Evolutionary conservation across 2,329 filamentous ascomycete genomes (phyloP).

Genomic region (Cladophialophora bantiana): DNA sequence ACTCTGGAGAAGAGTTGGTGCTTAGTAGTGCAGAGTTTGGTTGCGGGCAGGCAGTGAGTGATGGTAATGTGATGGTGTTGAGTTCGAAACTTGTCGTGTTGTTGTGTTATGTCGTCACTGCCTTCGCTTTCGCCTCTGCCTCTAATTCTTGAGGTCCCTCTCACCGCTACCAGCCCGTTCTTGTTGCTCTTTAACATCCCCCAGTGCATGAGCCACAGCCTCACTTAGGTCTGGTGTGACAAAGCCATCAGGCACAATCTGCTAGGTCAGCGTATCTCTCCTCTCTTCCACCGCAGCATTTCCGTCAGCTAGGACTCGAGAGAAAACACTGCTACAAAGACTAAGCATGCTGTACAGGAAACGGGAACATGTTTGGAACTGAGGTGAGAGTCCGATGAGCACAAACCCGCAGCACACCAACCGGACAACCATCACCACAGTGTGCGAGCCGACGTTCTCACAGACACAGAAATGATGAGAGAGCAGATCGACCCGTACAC

Average conservation of each 20-base stretch:
- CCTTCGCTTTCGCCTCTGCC: background rate
- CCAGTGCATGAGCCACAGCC: too few relatives aligned
- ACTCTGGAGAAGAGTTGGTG: conserved; percentile 32
- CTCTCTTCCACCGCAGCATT: background rate
- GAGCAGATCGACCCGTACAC: background rate
- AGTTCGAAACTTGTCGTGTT: background rate
- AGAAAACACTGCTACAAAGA: background rate
- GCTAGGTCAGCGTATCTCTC: background rate
- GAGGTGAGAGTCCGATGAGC: background rate
- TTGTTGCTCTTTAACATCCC: too few relatives aligned
- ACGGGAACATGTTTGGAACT: background rate
- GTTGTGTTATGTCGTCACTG: background rate
- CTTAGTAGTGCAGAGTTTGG: background rate
- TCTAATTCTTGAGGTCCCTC: too few relatives aligned
- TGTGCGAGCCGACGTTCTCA: background rate
- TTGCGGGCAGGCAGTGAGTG: background rate
- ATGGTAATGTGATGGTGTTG: background rate
- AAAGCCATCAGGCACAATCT: background rate
- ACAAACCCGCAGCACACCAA: background rate
- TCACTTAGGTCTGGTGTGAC: too few relatives aligned
- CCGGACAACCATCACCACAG: background rate
- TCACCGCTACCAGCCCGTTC: too few relatives aligned
- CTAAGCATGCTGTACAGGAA: background rate
- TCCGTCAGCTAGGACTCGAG: background rate
- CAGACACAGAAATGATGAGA: background rate